These are phyloP conservation scores for Blastobotrys ciferrii DNA, from an alignment of 1,139 yeast species.

Conservation along the genomic window DNA sequence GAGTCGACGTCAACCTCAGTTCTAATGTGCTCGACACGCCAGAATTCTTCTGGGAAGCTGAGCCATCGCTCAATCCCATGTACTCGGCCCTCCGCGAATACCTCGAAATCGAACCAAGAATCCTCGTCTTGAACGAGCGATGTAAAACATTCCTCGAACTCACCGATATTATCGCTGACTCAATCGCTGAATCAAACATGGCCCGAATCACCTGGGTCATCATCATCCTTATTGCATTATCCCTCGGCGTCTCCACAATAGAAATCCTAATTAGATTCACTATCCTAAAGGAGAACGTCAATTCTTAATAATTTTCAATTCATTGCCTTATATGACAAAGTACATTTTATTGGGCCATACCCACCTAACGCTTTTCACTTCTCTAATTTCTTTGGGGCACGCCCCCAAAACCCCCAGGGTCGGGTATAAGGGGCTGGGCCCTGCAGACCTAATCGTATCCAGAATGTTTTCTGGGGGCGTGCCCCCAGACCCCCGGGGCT, in stretches of 20 bases:
- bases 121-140: slow-evolving; percentile 86
- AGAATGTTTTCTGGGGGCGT: no score
- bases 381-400: no score
- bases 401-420: no score
- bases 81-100: slow-evolving; percentile 89
- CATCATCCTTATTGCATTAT: slow-evolving; percentile 74
- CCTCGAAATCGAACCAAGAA: slow-evolving; percentile 90
- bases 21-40: slow-evolving; percentile 93
- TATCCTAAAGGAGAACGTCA: slow-evolving; percentile 40
- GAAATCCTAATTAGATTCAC: slow-evolving; percentile 59
- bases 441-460: no score
- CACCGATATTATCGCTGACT: slow-evolving; percentile 88
- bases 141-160: slow-evolving; percentile 92
- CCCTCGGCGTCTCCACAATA: slow-evolving; percentile 63
- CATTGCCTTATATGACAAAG: background rate
- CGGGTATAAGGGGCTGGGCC: no score
- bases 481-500: no score
- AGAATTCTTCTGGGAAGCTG: slow-evolving; percentile 93
- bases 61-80: slow-evolving; percentile 90
- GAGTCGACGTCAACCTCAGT: slow-evolving; percentile 90
- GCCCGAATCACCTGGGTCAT: slow-evolving; percentile 90
- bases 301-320: background rate
- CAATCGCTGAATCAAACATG: slow-evolving; percentile 90
- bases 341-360: no score
- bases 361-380: no score